Evolutionary conservation across 805 yeast species (phyloP), one percentile per base, ranked within the genome.

Genomic region (Saturnispora ahearnii): DNA sequence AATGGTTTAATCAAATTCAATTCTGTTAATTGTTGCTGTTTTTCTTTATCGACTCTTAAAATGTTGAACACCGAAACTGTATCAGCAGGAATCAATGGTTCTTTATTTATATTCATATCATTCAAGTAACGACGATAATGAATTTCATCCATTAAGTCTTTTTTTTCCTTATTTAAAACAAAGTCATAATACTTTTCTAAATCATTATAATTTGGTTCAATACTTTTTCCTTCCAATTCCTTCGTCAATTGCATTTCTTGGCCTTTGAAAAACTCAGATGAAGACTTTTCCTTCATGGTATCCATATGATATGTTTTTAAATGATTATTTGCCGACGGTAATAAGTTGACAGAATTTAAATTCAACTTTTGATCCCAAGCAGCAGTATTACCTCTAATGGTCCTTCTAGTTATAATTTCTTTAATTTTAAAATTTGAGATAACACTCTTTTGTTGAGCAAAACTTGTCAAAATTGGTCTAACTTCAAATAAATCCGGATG

Each of bases 401-500:
- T 56, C 43, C 63, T 69, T 45, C 67, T 60, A 30, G 77, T 63
- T 41, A 71, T 52, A 40, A 69, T 53, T 48, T 77, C 79, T 29
- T 69, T 67, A 12, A 64, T 55, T 24, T 65, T 64, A 59, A 71
- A 87, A 6, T 69, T 62, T 1, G 79, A 67, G 3, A 76, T 68
- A 5, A 86, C 88, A 1, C 88, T 78, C 44, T 73, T 72, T 2
- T 79, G 78, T 72, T 89, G 71, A 0, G 91, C 85, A 62, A 87
- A 82, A 2, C 98, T 90, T 0, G 99, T 93, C 38, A 87, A 77
- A 56, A 93, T 87, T 0, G 98, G 98, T 52, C 99, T 74, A 6
- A 90, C 96, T 64, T 93, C 99, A 68, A 93, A 95, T 52, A 93
- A 69, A 68, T 93, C 97, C 74, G 61, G 61, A 65, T 90, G 98